phyloP scores from a whole-genome alignment of 768 basidiomycete genomes.

The Kwoniella europaea region DNA sequence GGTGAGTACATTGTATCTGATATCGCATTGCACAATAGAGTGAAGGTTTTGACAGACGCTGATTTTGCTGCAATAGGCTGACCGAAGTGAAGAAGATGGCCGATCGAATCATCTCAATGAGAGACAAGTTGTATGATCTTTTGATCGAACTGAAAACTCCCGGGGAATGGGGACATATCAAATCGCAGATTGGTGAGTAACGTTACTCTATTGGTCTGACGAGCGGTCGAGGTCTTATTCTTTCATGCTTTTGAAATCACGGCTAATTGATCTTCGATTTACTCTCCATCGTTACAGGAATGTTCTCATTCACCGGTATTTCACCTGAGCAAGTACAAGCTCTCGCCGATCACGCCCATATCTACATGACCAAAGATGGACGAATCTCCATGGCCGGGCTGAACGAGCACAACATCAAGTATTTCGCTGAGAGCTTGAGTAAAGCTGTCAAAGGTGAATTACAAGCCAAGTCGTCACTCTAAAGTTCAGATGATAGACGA shows the following conservation, averaged over 20 bases:
- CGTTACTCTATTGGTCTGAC: too few relatives aligned
- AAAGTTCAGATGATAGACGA: not conserved
- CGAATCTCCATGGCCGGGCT: conserved; percentile 94
- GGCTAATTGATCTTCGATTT: not conserved
- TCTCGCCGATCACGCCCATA: conserved; percentile 54
- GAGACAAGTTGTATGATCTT: conserved; percentile 69
- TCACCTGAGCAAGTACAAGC: conserved; percentile 52
- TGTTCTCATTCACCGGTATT: conserved; percentile 48
- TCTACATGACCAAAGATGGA: conserved; percentile 60
- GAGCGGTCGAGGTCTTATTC: too few relatives aligned
- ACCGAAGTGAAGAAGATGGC: conserved; percentile 89
- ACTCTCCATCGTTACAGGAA: conserved; percentile 15
- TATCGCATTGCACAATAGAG: too few relatives aligned
- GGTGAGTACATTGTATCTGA: conserved; percentile 37
- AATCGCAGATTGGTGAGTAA: conserved; percentile 75
- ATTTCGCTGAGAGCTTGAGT: conserved; percentile 59
- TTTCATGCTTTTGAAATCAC: too few relatives aligned
- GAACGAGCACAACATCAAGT: conserved; percentile 73
- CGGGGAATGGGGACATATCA: conserved; percentile 92
- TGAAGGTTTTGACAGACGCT: not conserved
- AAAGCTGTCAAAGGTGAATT: conserved; percentile 59
- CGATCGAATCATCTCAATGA: conserved; percentile 87
- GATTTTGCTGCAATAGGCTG: conserved; percentile 34
- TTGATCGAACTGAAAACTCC: conserved; percentile 77
- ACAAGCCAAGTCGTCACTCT: conserved; percentile 42